Evolutionary conservation across 768 basidiomycete genomes (phyloP).

Genomic region (Suillus paluster): DNA sequence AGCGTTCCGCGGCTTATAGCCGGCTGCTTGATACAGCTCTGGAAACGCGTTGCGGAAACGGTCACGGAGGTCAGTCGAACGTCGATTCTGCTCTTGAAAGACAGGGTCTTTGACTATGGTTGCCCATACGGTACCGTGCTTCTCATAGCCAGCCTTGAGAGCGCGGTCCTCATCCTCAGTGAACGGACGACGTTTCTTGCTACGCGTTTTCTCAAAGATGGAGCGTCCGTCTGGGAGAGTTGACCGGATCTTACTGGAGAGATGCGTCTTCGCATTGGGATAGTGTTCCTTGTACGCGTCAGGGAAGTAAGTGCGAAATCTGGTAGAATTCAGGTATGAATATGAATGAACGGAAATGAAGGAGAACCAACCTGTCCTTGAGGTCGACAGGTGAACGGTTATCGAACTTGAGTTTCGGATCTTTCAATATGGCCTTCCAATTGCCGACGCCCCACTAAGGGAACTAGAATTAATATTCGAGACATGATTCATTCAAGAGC

Average conservation of each 20-base stretch:
- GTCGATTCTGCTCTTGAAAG: constrained; percentile 79
- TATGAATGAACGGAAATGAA: background rate
- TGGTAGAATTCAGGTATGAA: constrained; percentile 29
- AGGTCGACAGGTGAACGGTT: constrained; percentile 90
- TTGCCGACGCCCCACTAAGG: constrained; percentile 86
- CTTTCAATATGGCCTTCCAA: constrained; percentile 90
- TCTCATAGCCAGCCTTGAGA: constrained; percentile 83
- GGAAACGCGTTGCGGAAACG: constrained; percentile 90
- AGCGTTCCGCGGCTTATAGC: constrained; percentile 79
- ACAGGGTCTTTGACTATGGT: constrained; percentile 88
- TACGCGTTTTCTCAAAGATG: constrained; percentile 84
- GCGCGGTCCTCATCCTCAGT: constrained; percentile 86
- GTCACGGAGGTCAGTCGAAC: constrained; percentile 85
- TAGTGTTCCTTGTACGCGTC: constrained; percentile 92
- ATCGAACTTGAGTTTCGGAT: constrained; percentile 77
- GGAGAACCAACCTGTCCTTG: constrained; percentile 74
- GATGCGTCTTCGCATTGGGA: constrained; percentile 88
- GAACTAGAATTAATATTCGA: constrained; percentile 5
- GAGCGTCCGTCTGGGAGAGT: constrained; percentile 84
- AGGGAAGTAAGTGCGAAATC: constrained; percentile 90
- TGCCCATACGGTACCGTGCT: constrained; percentile 89
- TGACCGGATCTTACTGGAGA: constrained; percentile 82
- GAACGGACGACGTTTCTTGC: constrained; percentile 85
- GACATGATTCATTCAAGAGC: background rate
- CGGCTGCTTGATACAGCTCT: constrained; percentile 82